Evolutionary conservation across 495 filamentous ascomycete genomes (phyloP).

Genomic region (Aspergillus funiculosus): DNA sequence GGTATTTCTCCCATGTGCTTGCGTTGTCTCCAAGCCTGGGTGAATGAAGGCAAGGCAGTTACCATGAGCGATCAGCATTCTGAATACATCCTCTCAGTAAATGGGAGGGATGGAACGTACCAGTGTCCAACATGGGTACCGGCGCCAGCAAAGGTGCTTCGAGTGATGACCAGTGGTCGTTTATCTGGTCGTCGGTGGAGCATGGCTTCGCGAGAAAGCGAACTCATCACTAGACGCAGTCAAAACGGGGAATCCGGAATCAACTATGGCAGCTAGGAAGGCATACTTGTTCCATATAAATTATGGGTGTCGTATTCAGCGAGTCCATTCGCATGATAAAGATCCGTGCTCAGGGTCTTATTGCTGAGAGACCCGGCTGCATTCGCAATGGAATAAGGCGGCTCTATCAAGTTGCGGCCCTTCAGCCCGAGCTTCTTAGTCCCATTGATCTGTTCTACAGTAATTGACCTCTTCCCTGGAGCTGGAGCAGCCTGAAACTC

Average conservation of each 20-base stretch:
- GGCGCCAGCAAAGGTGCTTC: conserved; percentile 76
- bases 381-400: conserved; percentile 72
- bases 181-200: conserved; percentile 55
- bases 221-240: conserved; percentile 60
- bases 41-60: not conserved
- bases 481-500: conserved; percentile 58
- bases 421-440: conserved; percentile 47
- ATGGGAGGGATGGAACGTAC: conserved; percentile 26
- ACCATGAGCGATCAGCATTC: too few relatives aligned
- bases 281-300: conserved; percentile 66
- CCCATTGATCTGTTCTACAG: conserved; percentile 3
- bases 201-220: conserved; percentile 63
- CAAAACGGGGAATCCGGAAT: not conserved
- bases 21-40: conserved; percentile 69
- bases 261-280: too few relatives aligned
- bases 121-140: conserved; percentile 76
- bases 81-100: not conserved
- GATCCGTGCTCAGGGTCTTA: conserved; percentile 66
- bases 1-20: conserved; percentile 67
- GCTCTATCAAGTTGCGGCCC: conserved; percentile 60
- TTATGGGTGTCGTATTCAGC: conserved; percentile 80
- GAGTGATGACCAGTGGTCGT: conserved; percentile 75
- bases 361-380: conserved; percentile 63
- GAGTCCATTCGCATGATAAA: conserved; percentile 64
- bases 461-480: conserved; percentile 1